A percentile compares a stretch with the other conserved stretches of the same genome.
Conservation (phyloP, 1,284 basidiomycete species). For the Ceratobasidium sp. region DNA sequence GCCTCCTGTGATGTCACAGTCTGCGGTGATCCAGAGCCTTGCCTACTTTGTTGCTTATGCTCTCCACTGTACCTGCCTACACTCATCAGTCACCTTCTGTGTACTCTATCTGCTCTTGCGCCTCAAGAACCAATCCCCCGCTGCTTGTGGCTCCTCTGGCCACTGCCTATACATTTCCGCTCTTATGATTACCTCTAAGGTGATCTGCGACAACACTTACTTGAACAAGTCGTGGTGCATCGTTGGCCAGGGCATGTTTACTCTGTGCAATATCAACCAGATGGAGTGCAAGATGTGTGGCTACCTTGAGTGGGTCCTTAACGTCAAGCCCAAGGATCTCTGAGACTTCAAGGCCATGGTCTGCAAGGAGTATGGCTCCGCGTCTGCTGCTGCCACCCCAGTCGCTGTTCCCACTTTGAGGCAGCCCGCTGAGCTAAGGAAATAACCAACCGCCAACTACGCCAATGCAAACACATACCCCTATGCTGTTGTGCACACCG, state of each 20-base stretch:
- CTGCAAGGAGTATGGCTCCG: constrained; percentile 64
- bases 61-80: constrained; percentile 80
- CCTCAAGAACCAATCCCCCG: constrained; percentile 90
- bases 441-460: neutral
- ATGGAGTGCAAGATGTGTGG: constrained; percentile 96
- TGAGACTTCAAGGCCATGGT: constrained; percentile 71
- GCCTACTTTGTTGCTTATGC: constrained; percentile 78
- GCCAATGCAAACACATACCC: constrained; percentile 41
- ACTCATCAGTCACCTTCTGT: constrained; percentile 61
- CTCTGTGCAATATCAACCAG: constrained; percentile 90
- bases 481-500: constrained; percentile 43
- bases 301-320: constrained; percentile 91
- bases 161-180: constrained; percentile 92
- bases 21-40: constrained; percentile 61
- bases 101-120: constrained; percentile 86
- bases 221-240: constrained; percentile 97
- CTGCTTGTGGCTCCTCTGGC: constrained; percentile 89
- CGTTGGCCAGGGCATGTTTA: constrained; percentile 92
- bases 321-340: constrained; percentile 75
- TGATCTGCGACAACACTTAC: constrained; percentile 95
- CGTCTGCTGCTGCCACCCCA: neutral
- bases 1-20: constrained; percentile 53
- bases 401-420: neutral
- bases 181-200: constrained; percentile 92
- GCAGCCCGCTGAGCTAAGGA: neutral